Base-by-base conservation (phyloP, 371 early-diverging fungal species). In the Capniomyces stellatus region DNA sequence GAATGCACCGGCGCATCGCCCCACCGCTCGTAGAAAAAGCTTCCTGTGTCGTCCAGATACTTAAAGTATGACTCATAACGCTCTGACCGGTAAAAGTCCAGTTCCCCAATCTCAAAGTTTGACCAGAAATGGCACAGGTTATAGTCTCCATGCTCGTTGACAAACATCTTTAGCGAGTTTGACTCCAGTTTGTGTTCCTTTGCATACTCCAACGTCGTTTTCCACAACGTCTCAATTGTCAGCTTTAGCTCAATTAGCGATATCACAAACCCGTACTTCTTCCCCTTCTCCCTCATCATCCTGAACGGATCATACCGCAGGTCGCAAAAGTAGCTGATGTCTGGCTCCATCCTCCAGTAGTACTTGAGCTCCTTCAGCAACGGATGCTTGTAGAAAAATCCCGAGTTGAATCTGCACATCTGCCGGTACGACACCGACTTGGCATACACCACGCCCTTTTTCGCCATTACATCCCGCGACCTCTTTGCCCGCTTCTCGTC, bases 1-100 rank as follows among this genome's bases (percentile, higher is more conserved):
- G 91, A 88, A 54, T 94, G 98, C 2, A 97, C 86, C 22, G 96
- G 95, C 0, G 96, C 96, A 70, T 95, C 96, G 10, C 94, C 93
- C 93, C 94, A 94, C 66, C 90, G 72, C 60, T 97, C 98, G 66
- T 93, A 93, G 61, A 85, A 97, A 61, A 97, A 93, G 2, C 82
- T 92, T 23, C 87, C 87, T 1, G 74, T 73, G 35, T 59, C 46
- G 58, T 81, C 81, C 23, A 81, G 57, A 46, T 72, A 77, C 23
- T 72, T 51, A 55, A 81, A 81, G 58, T 73, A 80, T 54, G 69
- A 65, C 29, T 71, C 70, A 56, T 81, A 81, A 19, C 58, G 58
- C 2, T 70, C 65, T 1, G 76, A 70, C 0, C 69, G 55, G 19
- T 69, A 52, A 58, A 58, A 69, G 29, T 76, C 73, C 51, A 95